Evolutionary conservation across 1,139 yeast genomes (phyloP), one percentile per base, ranked within the genome.

Genomic region (Suzukiozyma palmioleophila): DNA sequence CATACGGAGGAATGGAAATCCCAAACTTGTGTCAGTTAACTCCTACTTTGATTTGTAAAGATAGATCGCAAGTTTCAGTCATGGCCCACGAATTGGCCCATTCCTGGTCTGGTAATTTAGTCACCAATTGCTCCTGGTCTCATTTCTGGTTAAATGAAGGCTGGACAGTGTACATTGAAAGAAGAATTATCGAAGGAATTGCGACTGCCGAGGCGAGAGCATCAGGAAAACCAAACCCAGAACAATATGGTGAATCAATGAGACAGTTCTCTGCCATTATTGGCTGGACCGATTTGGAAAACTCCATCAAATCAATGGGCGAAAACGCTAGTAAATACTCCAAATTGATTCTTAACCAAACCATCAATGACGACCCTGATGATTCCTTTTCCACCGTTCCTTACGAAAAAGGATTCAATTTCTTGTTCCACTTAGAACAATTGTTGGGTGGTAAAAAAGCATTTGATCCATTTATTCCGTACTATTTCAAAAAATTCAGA

Each of bases 111-210:
- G 96, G 96, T 35, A 88, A 88, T 58, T 71, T 88, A 49, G 95
- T 88, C 36, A 88, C 96, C 32, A 88, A 86, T 63, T 80, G 85
- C 52, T 82, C 92, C 0, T 88, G 96, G 94, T 92, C 86, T 58
- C 96, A 88, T 63, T 87, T 89, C 60, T 89, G 96, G 95, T 73
- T 89, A 48, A 89, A 89, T 57, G 97, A 89, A 66, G 97, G 97
- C 32, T 88, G 96, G 96, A 87, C 96, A 12, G 96, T 89, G 22
- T 89, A 88, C 57, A 63, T 89, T 30, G 96, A 89, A 61, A 77
- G 97, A 59, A 73, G 96, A 52, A 89, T 89, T 45, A 67, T 81
- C 33, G 96, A 86, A 26, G 77, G 75, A 6, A 62, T 87, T 26
- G 48, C 46, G 2, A 35, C 37, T 14, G 39, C 39, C 5, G 43